Conservation (phyloP, 148 eudicot genomes). For the Gaultheria prostrata region DNA sequence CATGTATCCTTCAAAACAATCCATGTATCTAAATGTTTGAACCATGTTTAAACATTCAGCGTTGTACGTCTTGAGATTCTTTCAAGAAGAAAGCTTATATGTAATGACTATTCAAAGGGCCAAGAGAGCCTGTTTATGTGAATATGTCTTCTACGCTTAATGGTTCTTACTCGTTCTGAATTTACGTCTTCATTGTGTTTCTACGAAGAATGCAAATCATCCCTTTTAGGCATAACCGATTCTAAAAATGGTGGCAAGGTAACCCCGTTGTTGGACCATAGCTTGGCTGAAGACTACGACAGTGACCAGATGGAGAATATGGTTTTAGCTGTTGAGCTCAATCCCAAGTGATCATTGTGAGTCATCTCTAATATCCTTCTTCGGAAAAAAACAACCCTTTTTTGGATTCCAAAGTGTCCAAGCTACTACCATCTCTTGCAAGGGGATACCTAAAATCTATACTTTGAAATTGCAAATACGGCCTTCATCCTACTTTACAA, state of each 20-base stretch:
- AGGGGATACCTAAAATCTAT: too few relatives aligned
- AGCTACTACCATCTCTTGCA: not conserved
- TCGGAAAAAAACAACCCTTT: not conserved
- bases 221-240: slow-evolving; percentile 70
- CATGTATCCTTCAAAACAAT: too few relatives aligned
- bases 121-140: slow-evolving; percentile 54
- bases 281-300: slow-evolving; percentile 44
- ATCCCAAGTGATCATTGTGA: slow-evolving; percentile 66
- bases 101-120: slow-evolving; percentile 42
- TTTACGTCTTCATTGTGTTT: not conserved
- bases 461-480: too few relatives aligned
- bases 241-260: slow-evolving; percentile 58
- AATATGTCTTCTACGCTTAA: slow-evolving; percentile 29
- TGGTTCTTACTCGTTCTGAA: not conserved
- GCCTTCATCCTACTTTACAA: too few relatives aligned
- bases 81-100: slow-evolving; percentile 48
- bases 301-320: slow-evolving; percentile 71
- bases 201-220: not conserved
- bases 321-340: slow-evolving; percentile 88
- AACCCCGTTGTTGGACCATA: slow-evolving; percentile 56
- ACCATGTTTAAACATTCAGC: slow-evolving; percentile 43
- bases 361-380: slow-evolving; percentile 15
- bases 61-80: slow-evolving; percentile 56
- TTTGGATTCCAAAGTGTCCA: not conserved
- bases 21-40: too few relatives aligned